Percentiles rank a stretch among this genome's conserved stretches.
These are phyloP conservation scores for Albatrellus ellisii DNA, from an alignment of 768 basidiomycete genomes.

Conservation along the genomic window DNA sequence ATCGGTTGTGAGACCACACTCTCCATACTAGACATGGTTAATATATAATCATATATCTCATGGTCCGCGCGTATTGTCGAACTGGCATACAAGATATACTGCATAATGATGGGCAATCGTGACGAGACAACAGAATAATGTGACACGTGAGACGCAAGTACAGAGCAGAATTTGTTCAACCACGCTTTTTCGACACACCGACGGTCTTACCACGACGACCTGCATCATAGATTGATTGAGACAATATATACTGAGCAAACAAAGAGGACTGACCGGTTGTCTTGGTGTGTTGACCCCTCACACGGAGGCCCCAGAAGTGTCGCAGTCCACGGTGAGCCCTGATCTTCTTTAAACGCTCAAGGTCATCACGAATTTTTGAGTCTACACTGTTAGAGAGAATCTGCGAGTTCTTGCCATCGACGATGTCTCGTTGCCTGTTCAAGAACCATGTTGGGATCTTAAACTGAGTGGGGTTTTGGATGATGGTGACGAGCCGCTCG, in stretches of 20 bases:
- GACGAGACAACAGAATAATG: no score
- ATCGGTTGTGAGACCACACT: no score
- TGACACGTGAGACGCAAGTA: no score
- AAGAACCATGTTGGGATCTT: conserved; percentile 99
- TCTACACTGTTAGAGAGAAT: conserved; percentile 94
- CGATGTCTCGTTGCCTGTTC: conserved; percentile 97
- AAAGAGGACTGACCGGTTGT: conserved; percentile 60
- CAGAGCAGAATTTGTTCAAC: conserved; percentile 26
- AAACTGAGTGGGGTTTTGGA: conserved; percentile 98
- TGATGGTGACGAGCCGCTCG: conserved; percentile 97
- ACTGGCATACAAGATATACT: no score
- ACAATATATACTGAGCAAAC: neutral
- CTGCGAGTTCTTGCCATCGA: conserved; percentile 95
- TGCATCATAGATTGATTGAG: conserved; percentile 19
- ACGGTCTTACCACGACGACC: conserved; percentile 94
- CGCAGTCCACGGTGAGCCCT: conserved; percentile 89
- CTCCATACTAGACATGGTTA: no score
- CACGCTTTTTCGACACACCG: conserved; percentile 89
- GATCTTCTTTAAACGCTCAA: conserved; percentile 99
- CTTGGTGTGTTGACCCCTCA: conserved; percentile 98
- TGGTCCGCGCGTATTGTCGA: no score
- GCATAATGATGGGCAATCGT: no score
- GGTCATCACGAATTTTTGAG: conserved; percentile 95
- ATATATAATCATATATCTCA: no score
- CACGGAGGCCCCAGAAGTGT: conserved; percentile 90